These are phyloP conservation scores for Hemileccinum impolitum DNA, from an alignment of 768 basidiomycete genomes.

Conservation along the genomic window DNA sequence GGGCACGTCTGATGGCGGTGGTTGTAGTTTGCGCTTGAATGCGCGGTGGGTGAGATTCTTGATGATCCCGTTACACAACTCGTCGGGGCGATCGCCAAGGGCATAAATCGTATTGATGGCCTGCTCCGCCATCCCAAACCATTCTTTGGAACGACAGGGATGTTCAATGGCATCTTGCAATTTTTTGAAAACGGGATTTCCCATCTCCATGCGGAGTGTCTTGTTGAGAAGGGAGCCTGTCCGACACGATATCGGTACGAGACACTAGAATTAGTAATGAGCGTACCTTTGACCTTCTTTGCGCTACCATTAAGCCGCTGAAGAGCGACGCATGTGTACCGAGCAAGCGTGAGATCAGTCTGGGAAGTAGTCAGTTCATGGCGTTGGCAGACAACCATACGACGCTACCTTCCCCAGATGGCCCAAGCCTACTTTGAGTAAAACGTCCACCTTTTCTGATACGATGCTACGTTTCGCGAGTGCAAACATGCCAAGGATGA, in stretches of 20 bases:
- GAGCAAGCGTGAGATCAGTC: constrained; percentile 85
- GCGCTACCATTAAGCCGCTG: constrained; percentile 91
- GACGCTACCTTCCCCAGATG: constrained; percentile 68
- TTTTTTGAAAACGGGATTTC: constrained; percentile 78
- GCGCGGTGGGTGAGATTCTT: constrained; percentile 74
- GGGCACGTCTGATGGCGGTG: constrained; percentile 1
- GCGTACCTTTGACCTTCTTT: constrained; percentile 92
- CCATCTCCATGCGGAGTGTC: constrained; percentile 82
- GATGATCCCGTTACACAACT: constrained; percentile 75
- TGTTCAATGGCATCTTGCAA: constrained; percentile 78
- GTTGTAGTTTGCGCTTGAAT: constrained; percentile 43
- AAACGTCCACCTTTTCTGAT: constrained; percentile 75
- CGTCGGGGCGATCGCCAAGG: constrained; percentile 90
- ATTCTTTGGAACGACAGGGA: constrained; percentile 82
- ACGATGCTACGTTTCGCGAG: constrained; percentile 77
- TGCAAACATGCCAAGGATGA: constrained; percentile 96
- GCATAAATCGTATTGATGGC: constrained; percentile 95
- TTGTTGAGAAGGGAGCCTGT: constrained; percentile 86
- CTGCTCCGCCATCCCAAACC: constrained; percentile 97
- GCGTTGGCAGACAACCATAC: background rate
- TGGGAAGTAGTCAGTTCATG: constrained; percentile 29
- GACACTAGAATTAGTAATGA: background rate
- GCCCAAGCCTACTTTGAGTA: constrained; percentile 87
- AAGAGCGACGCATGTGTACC: constrained; percentile 91
- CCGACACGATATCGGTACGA: background rate